Conservation (phyloP, 129 eudicot species). For the Arctium lappa region DNA sequence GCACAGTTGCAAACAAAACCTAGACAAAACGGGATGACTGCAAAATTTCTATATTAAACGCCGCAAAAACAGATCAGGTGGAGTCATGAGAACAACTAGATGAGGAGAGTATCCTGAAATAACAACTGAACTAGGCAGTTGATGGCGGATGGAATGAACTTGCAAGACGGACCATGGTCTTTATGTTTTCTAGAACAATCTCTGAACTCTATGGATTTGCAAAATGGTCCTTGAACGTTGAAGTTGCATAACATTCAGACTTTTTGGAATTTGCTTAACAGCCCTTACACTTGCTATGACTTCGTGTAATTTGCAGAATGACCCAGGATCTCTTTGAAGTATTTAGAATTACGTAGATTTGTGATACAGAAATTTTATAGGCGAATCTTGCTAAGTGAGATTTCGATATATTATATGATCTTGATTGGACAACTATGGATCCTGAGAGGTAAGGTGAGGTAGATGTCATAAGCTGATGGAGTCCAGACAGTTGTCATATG, state of each 20-base stretch:
- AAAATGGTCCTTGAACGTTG: neutral
- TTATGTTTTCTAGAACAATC: neutral
- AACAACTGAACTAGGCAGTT: neutral
- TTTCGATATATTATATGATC: no score
- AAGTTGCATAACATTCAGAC: neutral
- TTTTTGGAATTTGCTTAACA: no score
- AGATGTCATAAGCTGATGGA: no score
- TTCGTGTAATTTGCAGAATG: no score
- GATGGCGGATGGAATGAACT: neutral
- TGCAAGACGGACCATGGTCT: neutral
- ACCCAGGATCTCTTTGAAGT: no score
- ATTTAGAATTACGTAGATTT: no score
- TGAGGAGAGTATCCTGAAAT: neutral
- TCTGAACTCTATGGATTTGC: neutral
- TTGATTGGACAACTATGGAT: no score
- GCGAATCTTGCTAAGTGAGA: no score
- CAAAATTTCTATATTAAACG: neutral
- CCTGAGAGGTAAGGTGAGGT: no score
- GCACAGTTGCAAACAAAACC: neutral
- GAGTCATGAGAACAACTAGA: neutral
- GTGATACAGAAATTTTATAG: no score
- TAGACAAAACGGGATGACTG: neutral
- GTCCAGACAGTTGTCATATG: no score
- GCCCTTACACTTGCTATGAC: no score
- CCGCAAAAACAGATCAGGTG: neutral